These are phyloP conservation scores for Sugiyamaella neomexicana DNA, from an alignment of 1,139 yeast species.

Conservation along the genomic window DNA sequence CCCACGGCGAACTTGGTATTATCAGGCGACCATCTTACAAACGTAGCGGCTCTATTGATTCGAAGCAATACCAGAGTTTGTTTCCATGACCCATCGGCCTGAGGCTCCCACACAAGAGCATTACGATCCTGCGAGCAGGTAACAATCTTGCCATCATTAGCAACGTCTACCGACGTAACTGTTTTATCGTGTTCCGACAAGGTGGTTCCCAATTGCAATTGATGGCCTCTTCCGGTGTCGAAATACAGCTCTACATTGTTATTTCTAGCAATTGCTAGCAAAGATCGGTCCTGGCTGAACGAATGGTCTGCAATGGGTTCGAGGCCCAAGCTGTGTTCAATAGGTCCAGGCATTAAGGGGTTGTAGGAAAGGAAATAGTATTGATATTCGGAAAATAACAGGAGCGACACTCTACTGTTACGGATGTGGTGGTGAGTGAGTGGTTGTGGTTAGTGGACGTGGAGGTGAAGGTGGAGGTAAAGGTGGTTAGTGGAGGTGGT, in stretches of 20 bases:
- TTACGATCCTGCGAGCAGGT: conserved; percentile 98
- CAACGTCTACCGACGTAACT: conserved; percentile 91
- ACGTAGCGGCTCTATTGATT: conserved; percentile 92
- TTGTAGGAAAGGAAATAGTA: not conserved
- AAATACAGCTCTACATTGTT: conserved; percentile 71
- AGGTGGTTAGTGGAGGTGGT: not conserved
- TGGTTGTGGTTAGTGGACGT: not conserved
- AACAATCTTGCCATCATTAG: conserved; percentile 84
- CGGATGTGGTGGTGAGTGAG: not conserved
- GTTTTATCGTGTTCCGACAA: conserved; percentile 89
- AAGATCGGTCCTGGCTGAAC: conserved; percentile 65
- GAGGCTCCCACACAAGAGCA: conserved; percentile 93
- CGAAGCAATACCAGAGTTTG: conserved; percentile 91
- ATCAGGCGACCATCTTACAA: conserved; percentile 90
- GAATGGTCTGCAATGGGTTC: conserved; percentile 90
- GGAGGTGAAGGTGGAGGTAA: not conserved
- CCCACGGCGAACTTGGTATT: conserved; percentile 97
- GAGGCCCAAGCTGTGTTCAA: conserved; percentile 61
- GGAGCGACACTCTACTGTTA: conserved; percentile 39
- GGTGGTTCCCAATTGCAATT: conserved; percentile 54
- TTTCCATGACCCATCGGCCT: conserved; percentile 60
- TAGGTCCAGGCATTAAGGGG: conserved; percentile 22
- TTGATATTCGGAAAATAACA: conserved; percentile 26
- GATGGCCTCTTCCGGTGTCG: conserved; percentile 45
- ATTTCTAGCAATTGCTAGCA: conserved; percentile 81